phyloP scores from a whole-genome alignment of 106 monocot genomes.

The Hemerocallis citrina region DNA sequence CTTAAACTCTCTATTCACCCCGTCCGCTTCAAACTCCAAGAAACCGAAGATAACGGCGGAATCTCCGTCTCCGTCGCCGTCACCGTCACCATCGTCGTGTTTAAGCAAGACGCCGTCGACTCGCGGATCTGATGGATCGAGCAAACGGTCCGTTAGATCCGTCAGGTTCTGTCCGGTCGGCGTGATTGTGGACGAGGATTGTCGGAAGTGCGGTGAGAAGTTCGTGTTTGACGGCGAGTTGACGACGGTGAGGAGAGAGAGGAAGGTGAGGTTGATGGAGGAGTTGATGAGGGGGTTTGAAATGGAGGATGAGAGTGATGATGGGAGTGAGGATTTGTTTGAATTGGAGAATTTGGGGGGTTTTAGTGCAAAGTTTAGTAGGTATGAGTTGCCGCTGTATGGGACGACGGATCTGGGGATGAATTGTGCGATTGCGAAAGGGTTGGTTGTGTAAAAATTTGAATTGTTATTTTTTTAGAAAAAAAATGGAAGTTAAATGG shows the following conservation, averaged over 20 bases:
- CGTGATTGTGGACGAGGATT: conserved; percentile 3
- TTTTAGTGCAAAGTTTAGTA: background rate
- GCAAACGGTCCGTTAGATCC: conserved; percentile 13
- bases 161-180: conserved; percentile 38
- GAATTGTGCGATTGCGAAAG: conserved; percentile 6
- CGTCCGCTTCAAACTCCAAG: background rate
- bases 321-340: conserved; percentile 67
- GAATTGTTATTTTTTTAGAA: no score
- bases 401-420: conserved; percentile 36
- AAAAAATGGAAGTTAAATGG: no score
- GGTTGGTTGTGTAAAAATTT: conserved; percentile 9
- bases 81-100: conserved; percentile 13
- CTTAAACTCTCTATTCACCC: conserved; percentile 35
- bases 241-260: background rate
- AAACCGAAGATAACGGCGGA: conserved; percentile 12
- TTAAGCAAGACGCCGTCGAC: conserved; percentile 25
- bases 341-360: conserved; percentile 59
- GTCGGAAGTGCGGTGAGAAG: conserved; percentile 8
- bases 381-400: conserved; percentile 55
- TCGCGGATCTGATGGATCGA: background rate
- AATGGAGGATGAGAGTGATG: conserved; percentile 23
- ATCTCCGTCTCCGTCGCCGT: background rate
- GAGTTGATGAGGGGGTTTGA: conserved; percentile 11
- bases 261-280: conserved; percentile 8
- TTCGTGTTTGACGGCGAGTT: background rate